phyloP scores from a whole-genome alignment of 169 alveolate species.

The Babesia caballi region DNA sequence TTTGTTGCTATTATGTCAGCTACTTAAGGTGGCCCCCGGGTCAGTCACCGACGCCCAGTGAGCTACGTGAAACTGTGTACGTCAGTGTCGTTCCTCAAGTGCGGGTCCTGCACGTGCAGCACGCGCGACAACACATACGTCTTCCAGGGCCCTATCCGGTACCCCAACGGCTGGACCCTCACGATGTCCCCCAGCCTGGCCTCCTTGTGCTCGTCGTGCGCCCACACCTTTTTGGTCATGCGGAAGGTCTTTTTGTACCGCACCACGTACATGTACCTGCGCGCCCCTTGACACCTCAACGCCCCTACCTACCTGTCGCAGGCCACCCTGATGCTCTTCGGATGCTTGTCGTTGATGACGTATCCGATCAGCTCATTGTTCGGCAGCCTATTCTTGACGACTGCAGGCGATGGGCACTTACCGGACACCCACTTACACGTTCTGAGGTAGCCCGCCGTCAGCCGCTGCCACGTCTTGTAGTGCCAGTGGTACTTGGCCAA shows the following conservation, averaged over 20 bases:
- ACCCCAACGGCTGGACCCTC: slow-evolving; percentile 89
- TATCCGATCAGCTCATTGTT: slow-evolving; percentile 85
- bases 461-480: slow-evolving; percentile 86
- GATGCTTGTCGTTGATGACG: slow-evolving; percentile 89
- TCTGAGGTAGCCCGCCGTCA: slow-evolving; percentile 85
- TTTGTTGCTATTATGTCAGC: no score
- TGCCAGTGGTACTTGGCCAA: slow-evolving; percentile 77
- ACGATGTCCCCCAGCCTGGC: slow-evolving; percentile 87
- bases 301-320: slow-evolving; percentile 75
- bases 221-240: slow-evolving; percentile 87
- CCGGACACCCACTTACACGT: slow-evolving; percentile 69
- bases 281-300: not conserved
- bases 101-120: slow-evolving; percentile 66
- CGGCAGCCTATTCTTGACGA: slow-evolving; percentile 80
- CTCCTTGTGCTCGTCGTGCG: slow-evolving; percentile 83
- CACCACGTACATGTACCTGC: slow-evolving; percentile 86
- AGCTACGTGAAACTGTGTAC: not conserved
- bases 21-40: no score
- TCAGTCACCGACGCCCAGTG: no score
- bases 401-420: slow-evolving; percentile 35
- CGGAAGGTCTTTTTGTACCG: slow-evolving; percentile 86
- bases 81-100: not conserved
- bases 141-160: slow-evolving; percentile 81
- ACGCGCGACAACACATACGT: slow-evolving; percentile 73
- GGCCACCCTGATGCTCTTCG: slow-evolving; percentile 86